Conservation (phyloP, 441 rosid genomes). For the Adansonia grandidieri region DNA sequence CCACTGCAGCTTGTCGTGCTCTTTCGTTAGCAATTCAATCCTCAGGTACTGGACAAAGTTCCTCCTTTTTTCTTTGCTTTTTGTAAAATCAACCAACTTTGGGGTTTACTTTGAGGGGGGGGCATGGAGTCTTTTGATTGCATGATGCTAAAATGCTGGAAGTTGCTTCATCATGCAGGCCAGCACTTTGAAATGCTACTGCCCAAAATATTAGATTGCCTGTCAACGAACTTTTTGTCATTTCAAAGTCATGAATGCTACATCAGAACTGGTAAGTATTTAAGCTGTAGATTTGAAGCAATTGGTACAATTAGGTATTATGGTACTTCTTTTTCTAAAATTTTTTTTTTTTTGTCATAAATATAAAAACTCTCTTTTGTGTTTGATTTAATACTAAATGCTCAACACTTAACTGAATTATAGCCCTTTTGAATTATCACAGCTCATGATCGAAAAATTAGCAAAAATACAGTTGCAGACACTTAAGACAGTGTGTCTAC, state of each 20-base stretch:
- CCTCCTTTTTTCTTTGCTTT: slow-evolving; percentile 24
- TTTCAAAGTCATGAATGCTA: slow-evolving; percentile 91
- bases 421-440: slow-evolving; percentile 1
- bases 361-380: not conserved
- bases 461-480: not conserved
- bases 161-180: slow-evolving; percentile 59
- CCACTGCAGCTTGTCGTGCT: slow-evolving; percentile 91
- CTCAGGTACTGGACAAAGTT: slow-evolving; percentile 57
- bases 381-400: not conserved
- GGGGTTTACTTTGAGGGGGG: slow-evolving; percentile 5
- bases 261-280: slow-evolving; percentile 77
- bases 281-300: not conserved
- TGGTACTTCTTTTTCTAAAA: slow-evolving; percentile 7
- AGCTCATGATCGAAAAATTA: slow-evolving; percentile 13
- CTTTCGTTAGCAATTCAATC: slow-evolving; percentile 90
- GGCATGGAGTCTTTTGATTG: slow-evolving; percentile 25
- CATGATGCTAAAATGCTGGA: slow-evolving; percentile 22
- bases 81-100: not conserved
- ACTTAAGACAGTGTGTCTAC: slow-evolving; percentile 6
- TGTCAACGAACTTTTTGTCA: slow-evolving; percentile 79
- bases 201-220: slow-evolving; percentile 84
- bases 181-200: slow-evolving; percentile 79
- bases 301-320: not conserved
- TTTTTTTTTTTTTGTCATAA: slow-evolving; percentile 10
- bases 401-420: not conserved